Percentiles rank a stretch among this genome's conserved stretches.
Conservation (phyloP, 148 eudicot genomes). For the Persicaria tinctoria region DNA sequence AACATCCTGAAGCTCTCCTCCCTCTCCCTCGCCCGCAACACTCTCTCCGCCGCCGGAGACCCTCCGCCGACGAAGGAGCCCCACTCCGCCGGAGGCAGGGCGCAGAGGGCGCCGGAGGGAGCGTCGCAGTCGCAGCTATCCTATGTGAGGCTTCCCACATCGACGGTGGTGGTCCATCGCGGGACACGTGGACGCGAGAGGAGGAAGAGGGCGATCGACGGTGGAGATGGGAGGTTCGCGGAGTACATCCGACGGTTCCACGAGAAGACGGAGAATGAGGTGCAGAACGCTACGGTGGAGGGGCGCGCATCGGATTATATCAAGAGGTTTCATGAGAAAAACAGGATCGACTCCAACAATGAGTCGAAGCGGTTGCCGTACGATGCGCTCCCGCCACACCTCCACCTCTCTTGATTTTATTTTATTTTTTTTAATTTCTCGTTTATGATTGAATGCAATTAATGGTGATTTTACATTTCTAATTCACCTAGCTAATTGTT, state of each 20-base stretch:
- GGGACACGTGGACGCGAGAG: background rate
- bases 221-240: slow-evolving; percentile 23
- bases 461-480: background rate
- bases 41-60: background rate
- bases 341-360: slow-evolving; percentile 27
- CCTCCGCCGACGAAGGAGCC: background rate
- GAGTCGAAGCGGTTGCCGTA: slow-evolving; percentile 26
- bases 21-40: slow-evolving; percentile 28
- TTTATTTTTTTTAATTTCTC: too few relatives aligned
- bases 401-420: background rate
- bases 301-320: slow-evolving; percentile 33
- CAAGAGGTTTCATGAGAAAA: slow-evolving; percentile 47
- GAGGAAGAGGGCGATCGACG: background rate
- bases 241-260: slow-evolving; percentile 42
- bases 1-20: slow-evolving; percentile 47
- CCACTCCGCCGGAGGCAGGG: background rate
- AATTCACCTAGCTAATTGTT: background rate
- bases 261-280: slow-evolving; percentile 27
- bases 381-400: slow-evolving; percentile 36
- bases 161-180: slow-evolving; percentile 1
- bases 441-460: too few relatives aligned
- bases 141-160: slow-evolving; percentile 25
- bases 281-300: slow-evolving; percentile 30
- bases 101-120: slow-evolving; percentile 30
- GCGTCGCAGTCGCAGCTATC: slow-evolving; percentile 20